A percentile compares a stretch with the other conserved stretches of the same genome.
These are phyloP conservation scores for Areca catechu DNA, from an alignment of 176 grass and related monocot species.

Conservation along the genomic window DNA sequence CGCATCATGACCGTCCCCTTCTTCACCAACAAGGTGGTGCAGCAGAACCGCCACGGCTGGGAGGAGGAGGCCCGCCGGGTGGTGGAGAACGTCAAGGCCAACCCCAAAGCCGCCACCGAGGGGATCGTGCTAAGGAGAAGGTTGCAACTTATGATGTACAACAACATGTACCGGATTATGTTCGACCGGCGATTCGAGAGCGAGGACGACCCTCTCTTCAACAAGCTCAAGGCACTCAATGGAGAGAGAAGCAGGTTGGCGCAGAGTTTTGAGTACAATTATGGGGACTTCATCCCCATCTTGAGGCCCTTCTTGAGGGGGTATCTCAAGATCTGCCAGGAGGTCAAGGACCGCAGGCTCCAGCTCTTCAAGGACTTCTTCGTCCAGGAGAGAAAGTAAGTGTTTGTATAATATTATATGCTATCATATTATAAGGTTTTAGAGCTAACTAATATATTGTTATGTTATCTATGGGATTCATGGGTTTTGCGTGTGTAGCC, in stretches of 20 bases:
- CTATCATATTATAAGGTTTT: background rate
- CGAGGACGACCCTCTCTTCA: slow-evolving; percentile 60
- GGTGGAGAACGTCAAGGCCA: slow-evolving; percentile 51
- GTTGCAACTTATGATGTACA: slow-evolving; percentile 97
- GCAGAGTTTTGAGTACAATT: slow-evolving; percentile 98
- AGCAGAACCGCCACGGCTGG: slow-evolving; percentile 67
- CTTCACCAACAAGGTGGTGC: slow-evolving; percentile 87
- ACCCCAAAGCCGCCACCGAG: slow-evolving; percentile 29
- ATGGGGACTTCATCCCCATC: slow-evolving; percentile 91
- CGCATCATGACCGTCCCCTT: slow-evolving; percentile 96
- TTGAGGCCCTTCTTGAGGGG: slow-evolving; percentile 35
- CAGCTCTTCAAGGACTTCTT: slow-evolving; percentile 83
- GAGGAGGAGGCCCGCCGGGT: slow-evolving; percentile 75
- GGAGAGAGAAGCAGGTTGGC: slow-evolving; percentile 69
- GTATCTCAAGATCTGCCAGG: slow-evolving; percentile 36
- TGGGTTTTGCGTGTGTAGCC: no score
- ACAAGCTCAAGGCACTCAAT: slow-evolving; percentile 75
- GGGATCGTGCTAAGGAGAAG: slow-evolving; percentile 51
- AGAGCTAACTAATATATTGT: no score
- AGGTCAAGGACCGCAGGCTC: slow-evolving; percentile 57
- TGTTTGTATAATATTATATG: background rate
- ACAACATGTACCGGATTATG: slow-evolving; percentile 99
- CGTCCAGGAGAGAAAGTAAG: slow-evolving; percentile 78
- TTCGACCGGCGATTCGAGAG: slow-evolving; percentile 68
- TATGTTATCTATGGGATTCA: no score